Base-by-base conservation (phyloP, 1,284 basidiomycete genomes). In the Leccinum pachyderme region DNA sequence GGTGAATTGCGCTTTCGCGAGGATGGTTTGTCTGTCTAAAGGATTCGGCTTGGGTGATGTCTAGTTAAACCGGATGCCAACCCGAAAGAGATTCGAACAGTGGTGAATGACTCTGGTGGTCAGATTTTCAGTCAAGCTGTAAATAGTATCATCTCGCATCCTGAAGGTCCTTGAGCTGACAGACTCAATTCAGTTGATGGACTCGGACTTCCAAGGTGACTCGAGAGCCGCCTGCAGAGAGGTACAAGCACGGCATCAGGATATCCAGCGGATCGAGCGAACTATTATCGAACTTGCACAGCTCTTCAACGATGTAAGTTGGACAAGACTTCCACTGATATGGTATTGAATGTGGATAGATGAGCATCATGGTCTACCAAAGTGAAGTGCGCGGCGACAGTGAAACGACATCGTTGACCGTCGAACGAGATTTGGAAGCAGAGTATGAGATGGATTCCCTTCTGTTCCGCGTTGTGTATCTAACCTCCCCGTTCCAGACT, bases 61-160 rank as follows among this genome's bases (percentile, higher is more conserved):
- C n/a, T 45, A 86, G 94, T 97, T 59, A 98, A 98, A 75, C 96
- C 95, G 22, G 90, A 97, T 73, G 96, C 96, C 7, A 86, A 93
- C 5, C 89, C 91, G 5, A 92, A 95, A 58, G 96, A 99, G 74
- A 81, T 99, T 63, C 81, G 82, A 61, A 87, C 92, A 18, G 90
- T 94, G 31, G 88, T 95, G 27, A 87, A 91, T 56, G 91, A 95
- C 68, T 84, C 87, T 55, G 84, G 84, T 51, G 83, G 83, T 9
- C 95, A 98, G 70, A 90, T 99, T 61, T 99, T 99, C 80, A 88
- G 87, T 56, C 95, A 98, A 77, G 95, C 95, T 59, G 89, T 95
- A 62, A 58, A 85, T 79, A 15, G 6, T 15, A 43, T n/a, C 47
- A n/a, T 2, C 32, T 13, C n/a, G 6, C 9, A 24, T 35, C 15